Conservation (phyloP, 2,329 filamentous ascomycete genomes). For the Fusarium denticulatum region DNA sequence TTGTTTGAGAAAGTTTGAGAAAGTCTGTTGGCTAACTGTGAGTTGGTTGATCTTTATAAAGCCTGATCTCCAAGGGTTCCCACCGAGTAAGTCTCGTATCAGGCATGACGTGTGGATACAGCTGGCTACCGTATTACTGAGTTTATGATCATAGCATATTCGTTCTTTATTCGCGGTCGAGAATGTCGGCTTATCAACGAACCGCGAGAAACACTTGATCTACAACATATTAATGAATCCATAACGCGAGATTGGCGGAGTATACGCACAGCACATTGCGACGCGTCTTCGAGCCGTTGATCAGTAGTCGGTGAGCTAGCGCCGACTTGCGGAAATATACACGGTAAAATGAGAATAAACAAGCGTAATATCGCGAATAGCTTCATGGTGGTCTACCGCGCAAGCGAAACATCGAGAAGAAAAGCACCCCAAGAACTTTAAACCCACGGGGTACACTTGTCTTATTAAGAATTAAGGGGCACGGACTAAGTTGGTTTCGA, state of each 20-base stretch:
- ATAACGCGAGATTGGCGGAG: accelerated
- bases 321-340: background rate
- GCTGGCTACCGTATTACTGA: background rate
- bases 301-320: background rate
- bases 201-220: background rate
- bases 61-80: too few species aligned
- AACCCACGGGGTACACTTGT: background rate
- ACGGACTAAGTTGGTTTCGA: background rate
- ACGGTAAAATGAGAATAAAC: background rate
- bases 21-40: background rate
- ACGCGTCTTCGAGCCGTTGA: background rate
- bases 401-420: background rate
- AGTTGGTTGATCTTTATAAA: too few species aligned
- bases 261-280: background rate
- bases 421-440: too few species aligned
- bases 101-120: background rate
- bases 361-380: background rate
- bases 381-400: background rate
- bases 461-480: slow-evolving; percentile 1
- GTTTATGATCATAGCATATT: background rate
- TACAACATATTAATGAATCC: background rate
- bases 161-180: background rate
- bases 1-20: background rate
- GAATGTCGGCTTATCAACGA: background rate
- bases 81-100: background rate